Base-by-base conservation (phyloP, 2,329 filamentous ascomycete genomes). In the Pseudopyricularia cyperi region DNA sequence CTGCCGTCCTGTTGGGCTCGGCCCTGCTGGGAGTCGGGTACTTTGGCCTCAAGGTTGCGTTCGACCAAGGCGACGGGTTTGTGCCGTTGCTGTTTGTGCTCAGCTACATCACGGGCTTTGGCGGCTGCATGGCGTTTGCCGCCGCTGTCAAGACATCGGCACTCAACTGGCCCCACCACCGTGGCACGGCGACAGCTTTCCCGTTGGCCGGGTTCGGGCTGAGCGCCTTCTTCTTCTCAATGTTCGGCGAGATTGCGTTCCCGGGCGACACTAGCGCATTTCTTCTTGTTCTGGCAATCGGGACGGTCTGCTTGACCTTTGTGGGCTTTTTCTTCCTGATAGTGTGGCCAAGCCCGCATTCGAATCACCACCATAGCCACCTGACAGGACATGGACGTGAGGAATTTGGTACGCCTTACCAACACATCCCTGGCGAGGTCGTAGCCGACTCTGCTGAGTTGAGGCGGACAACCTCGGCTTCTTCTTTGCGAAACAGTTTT, bases 151-250 rank as follows among this genome's bases (percentile, higher is more conserved):
- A 98, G 65, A 73, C 72, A 63, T 90, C 87, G 49, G 90, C 90
- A 9, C 76, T 93, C 57, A 96, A 96, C 68, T 96, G 90, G 81
- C 91, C 91, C 12, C 79, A 84, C 54, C 85, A 95, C 64, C 81
- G 93, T 57, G 93, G 93, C 52, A 95, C 91, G 3, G 93, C 93
- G 6, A 97, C 93, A 6, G 90, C 90, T 1, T 93, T 97, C 60
- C 91, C 93, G 6, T 69, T 97, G 52, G 88, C 93, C 53, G 90
- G 88, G 3, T 97, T 97, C 63, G 93, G 93, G 3, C 71, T 98
- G 53, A 96, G 90, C 64, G 93, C 93, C 52, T 93, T 98, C 69
- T 95, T 97, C 72, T 98, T 96, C 70, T 91, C 93, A 0, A 75
- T 83, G 2, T 68, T 94, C 33, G 87, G 89, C 22, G 80, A 81